Evolutionary conservation across 179 eudicot species (phyloP), one percentile per base, ranked within the genome.

Genomic region (Camellia oleifera): DNA sequence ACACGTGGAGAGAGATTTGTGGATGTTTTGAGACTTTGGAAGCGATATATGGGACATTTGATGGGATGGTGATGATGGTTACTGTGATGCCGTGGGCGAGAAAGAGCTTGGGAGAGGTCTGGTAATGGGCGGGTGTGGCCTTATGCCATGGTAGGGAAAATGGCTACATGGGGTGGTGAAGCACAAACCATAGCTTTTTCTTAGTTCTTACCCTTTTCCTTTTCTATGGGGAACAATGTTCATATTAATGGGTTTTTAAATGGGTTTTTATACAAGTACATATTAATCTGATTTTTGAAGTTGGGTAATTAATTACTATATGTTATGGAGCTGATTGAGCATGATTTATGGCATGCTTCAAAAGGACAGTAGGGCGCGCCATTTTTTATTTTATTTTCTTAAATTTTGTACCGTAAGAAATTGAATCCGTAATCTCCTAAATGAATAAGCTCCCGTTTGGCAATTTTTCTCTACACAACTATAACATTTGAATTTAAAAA

Each of bases 61-160:
- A 52, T 46, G 86, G 86, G 66, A 83, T 84, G 7, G 86, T 84
- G 78, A 81, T 72, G 72, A 81, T 72, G 81, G 81, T 84, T 54
- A 77, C 81, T 42, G 1, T 77, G 50, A 81, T n/a, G 77, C 81
- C 83, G 5, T 76, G 58, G 58, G 4, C 0, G 65, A 2, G 73
- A 77, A 2, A 84, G 76, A 67, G 77, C 81, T 48, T 58, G 66
- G 69, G 86, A 78, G 57, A 84, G 76, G 81, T 84, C 83, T 58
- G 81, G 81, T 42, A 81, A 50, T 26, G 86, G 83, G 20, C 77
- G 54, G 13, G 77, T 81, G 71, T 84, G 86, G 53, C 86, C 86
- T 8, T 77, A 65, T 18, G 86, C 81, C 86, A 84, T 80, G 73
- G 44, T 72, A 0, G 86, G 83, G 66, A 84, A 81, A 52, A 84